Evolutionary conservation across 1,284 basidiomycete genomes (phyloP), one percentile per base, ranked within the genome.

Genomic region (Ceratobasidium sp.): DNA sequence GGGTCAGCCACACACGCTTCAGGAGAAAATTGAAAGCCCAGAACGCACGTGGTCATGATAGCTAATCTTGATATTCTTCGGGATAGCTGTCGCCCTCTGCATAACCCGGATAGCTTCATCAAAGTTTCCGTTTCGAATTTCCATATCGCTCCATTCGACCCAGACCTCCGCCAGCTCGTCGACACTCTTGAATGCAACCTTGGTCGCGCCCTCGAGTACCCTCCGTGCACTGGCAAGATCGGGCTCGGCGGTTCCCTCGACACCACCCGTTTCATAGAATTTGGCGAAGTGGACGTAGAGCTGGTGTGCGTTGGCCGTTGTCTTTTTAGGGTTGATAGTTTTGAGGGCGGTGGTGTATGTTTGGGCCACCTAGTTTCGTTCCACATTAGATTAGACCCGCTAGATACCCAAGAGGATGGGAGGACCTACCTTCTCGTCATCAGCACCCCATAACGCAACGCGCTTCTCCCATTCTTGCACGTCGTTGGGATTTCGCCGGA

Each of bases 391-490:
- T 0, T 19, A 27, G 29, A 27, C 27, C 0, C 27, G 9, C 16
- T 41, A 24, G 29, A 29, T 48, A 41, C 0, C 29, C 14, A 63
- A 49, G 0, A 34, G 27, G 34, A 31, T 8, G n/a, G 43, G 22
- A 46, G 24, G 2, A 51, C 82, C 31, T 78, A 92, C 92, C 86
- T 96, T 96, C 78, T 92, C 94, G 81, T 99, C 97, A 79, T 98
- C 89, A 65, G 95, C 91, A 14, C 93, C 97, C 88, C 91, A 96
- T 51, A 99, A 83, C 2, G 95, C 95, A n/a, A 98, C 89, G 11
- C 96, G 87, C 84, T 99, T 99, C 84, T 98, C 97, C 98, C 98
- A 99, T 81, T 99, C 98, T 79, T 98, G 96, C 0, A 99, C 97
- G 79, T 99, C 98, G 80, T 98, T 95, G 0, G 95, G 94, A 84